Evolutionary conservation across 371 early-diverging fungal genomes (phyloP).

Genomic region (Lichtheimia ornata): DNA sequence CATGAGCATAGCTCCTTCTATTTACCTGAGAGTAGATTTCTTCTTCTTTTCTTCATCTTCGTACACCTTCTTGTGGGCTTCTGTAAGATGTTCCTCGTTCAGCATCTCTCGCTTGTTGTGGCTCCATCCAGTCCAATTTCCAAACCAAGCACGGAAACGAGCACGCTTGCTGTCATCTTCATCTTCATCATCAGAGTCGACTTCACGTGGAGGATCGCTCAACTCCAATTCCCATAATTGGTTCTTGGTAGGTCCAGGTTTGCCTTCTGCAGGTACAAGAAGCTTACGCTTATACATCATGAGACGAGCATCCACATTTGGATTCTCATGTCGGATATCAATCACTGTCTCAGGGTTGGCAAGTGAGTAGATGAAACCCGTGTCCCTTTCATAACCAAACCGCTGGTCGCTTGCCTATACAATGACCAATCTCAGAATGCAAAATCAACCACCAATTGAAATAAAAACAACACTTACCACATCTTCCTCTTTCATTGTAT

Average conservation of each 20-base stretch:
- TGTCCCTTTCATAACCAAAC: conserved; percentile 33
- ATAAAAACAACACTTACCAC: conserved; percentile 20
- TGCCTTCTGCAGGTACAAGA: conserved; percentile 18
- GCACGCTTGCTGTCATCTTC: conserved; percentile 37
- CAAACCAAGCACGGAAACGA: conserved; percentile 41
- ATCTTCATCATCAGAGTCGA: conserved; percentile 43
- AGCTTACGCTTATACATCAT: conserved; percentile 41
- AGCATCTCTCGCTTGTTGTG: conserved; percentile 30
- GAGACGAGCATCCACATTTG: conserved; percentile 30
- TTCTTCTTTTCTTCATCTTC: conserved; percentile 42
- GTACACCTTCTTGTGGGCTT: conserved; percentile 44
- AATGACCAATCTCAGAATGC: neutral
- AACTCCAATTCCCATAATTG: conserved; percentile 41
- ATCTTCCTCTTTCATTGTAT: conserved; percentile 41
- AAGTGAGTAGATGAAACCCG: conserved; percentile 35
- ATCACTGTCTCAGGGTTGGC: conserved; percentile 26
- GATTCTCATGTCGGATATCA: conserved; percentile 33
- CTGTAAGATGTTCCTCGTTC: conserved; percentile 32
- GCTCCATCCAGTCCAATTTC: conserved; percentile 44
- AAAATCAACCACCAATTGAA: neutral
- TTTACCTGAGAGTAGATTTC: conserved; percentile 33
- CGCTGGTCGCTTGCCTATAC: conserved; percentile 33
- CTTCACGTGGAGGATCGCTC: conserved; percentile 33
- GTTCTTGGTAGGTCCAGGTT: conserved; percentile 14
- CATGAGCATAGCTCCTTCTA: too few relatives aligned